Conservation (phyloP, 2,329 filamentous ascomycete genomes). For the Colletotrichum neosansevieriae region DNA sequence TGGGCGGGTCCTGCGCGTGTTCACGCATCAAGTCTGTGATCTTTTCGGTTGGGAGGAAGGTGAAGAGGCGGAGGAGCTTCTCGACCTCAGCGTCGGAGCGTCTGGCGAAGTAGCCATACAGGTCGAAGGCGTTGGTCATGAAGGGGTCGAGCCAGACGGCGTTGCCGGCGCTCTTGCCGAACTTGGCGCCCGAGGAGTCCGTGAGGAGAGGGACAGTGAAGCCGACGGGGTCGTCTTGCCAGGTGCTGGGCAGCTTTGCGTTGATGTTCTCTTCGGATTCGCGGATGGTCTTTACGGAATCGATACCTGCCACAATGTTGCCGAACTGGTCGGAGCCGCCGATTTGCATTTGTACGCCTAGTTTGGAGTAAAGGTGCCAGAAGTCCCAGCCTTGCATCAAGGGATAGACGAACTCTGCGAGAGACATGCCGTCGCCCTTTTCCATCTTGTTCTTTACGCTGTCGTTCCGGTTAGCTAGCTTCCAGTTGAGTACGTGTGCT, state of each 20-base stretch:
- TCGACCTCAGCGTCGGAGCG: constrained; percentile 86
- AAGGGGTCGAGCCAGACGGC: constrained; percentile 90
- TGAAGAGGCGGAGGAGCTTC: constrained; percentile 87
- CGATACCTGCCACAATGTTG: constrained; percentile 92
- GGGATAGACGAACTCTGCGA: constrained; percentile 93
- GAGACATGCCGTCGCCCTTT: constrained; percentile 92
- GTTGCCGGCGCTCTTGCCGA: constrained; percentile 95
- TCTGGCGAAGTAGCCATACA: constrained; percentile 92
- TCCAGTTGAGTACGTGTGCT: background rate
- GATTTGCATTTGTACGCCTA: constrained; percentile 84
- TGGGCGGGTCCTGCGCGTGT: constrained; percentile 75
- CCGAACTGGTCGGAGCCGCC: constrained; percentile 97
- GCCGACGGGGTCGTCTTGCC: constrained; percentile 75
- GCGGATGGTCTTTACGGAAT: constrained; percentile 82
- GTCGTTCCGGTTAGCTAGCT: background rate
- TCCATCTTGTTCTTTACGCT: constrained; percentile 83
- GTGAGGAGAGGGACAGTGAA: constrained; percentile 93
- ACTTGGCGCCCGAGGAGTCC: constrained; percentile 86
- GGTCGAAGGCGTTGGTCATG: constrained; percentile 84
- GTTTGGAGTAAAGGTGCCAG: constrained; percentile 82
- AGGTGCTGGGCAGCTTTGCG: constrained; percentile 53
- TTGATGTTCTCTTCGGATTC: constrained; percentile 63
- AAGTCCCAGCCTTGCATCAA: constrained; percentile 97
- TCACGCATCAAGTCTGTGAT: constrained; percentile 76
- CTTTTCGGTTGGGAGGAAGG: constrained; percentile 80